Evolutionary conservation across 805 yeast genomes (phyloP).

Genomic region (Saccharomyces jurei): DNA sequence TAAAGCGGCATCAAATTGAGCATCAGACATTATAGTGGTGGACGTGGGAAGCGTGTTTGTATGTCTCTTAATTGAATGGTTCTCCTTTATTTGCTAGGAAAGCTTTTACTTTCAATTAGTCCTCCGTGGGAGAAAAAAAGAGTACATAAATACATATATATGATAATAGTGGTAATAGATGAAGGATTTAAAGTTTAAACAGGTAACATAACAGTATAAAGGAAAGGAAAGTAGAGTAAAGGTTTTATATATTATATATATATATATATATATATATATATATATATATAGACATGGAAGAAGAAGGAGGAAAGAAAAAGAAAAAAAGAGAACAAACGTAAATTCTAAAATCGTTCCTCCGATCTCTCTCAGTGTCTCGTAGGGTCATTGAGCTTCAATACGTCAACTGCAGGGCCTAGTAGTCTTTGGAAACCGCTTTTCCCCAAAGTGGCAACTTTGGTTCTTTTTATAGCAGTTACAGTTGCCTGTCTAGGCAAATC

Average conservation of each 20-base stretch:
- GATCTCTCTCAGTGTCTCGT: conserved; percentile 28
- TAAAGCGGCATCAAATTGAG: conserved; percentile 59
- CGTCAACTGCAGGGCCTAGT: conserved; percentile 89
- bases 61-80: neutral
- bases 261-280: neutral
- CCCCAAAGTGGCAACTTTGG: conserved; percentile 86
- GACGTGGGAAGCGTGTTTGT: neutral
- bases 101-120: neutral
- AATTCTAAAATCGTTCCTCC: neutral
- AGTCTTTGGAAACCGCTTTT: conserved; percentile 90
- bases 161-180: neutral
- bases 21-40: conserved; percentile 5
- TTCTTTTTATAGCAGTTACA: conserved; percentile 62
- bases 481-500: conserved; percentile 94
- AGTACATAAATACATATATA: neutral
- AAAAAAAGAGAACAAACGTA: neutral
- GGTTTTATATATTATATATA: neutral
- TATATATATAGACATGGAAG: neutral
- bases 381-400: conserved; percentile 80
- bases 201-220: neutral
- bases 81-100: neutral
- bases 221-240: neutral
- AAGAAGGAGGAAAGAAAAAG: neutral
- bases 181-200: neutral
- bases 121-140: neutral